Percentiles rank a stretch among this genome's conserved stretches.
These are phyloP conservation scores for Sporisorium reilianum DNA, from an alignment of 1,284 basidiomycete genomes.

Conservation along the genomic window DNA sequence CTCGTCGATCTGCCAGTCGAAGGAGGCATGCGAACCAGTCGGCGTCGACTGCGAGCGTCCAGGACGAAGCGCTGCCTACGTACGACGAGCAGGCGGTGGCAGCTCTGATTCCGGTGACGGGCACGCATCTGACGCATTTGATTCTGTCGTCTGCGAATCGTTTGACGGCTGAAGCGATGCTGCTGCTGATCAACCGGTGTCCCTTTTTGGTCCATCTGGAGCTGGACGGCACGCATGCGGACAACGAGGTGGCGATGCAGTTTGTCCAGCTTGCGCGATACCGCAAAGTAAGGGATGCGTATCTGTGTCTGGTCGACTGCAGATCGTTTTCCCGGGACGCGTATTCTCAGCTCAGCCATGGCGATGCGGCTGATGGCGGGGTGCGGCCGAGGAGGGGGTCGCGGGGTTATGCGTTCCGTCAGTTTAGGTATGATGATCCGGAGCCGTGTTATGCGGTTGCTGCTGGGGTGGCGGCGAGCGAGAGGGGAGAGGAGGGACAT, in stretches of 20 bases:
- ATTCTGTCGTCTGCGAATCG: constrained; percentile 74
- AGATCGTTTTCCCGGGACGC: constrained; percentile 42
- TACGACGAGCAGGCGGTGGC: constrained; percentile 39
- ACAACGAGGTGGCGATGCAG: constrained; percentile 46
- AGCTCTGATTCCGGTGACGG: constrained; percentile 69
- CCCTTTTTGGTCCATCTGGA: constrained; percentile 54
- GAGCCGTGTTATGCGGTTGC: constrained; percentile 9
- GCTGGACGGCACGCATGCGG: constrained; percentile 54
- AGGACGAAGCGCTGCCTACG: constrained; percentile 18
- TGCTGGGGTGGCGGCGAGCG: neutral
- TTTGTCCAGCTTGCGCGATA: constrained; percentile 49
- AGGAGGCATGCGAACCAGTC: constrained; percentile 30
- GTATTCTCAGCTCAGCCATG: constrained; percentile 32
- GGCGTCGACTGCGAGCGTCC: neutral
- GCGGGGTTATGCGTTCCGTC: constrained; percentile 37
- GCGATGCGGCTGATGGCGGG: constrained; percentile 23
- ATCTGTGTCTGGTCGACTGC: constrained; percentile 59
- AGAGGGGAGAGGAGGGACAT: neutral
- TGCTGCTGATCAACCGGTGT: constrained; percentile 49
- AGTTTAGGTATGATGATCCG: constrained; percentile 47
- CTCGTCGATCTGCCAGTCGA: constrained; percentile 39
- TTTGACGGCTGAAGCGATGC: constrained; percentile 34
- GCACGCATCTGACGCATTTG: constrained; percentile 79
- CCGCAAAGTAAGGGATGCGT: constrained; percentile 44
- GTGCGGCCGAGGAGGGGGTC: constrained; percentile 35